Evolutionary conservation across 192 early-diverging fungal genomes (phyloP).

Genomic region (Backusella australiensis): DNA sequence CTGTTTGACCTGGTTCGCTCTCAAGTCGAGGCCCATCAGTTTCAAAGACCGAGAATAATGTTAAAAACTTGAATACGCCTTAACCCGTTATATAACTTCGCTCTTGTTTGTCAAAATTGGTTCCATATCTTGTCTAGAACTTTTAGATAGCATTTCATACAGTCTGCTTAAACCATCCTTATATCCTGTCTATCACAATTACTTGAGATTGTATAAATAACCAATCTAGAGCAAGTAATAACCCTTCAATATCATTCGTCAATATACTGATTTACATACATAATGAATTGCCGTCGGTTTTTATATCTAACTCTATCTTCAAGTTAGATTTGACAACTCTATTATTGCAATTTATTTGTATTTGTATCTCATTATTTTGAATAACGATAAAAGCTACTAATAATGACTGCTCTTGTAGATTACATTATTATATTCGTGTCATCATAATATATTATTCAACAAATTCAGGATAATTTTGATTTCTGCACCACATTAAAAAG

Average conservation of each 20-base stretch:
- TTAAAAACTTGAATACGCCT: neutral
- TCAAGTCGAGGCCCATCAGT: neutral
- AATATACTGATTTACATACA: neutral
- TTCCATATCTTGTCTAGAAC: neutral
- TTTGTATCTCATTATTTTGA: neutral
- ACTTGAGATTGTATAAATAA: neutral
- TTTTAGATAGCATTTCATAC: neutral
- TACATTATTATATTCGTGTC: neutral
- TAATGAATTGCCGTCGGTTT: neutral
- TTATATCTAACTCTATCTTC: neutral
- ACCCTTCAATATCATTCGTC: neutral
- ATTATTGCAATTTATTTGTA: neutral
- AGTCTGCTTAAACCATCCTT: neutral
- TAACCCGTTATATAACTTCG: neutral
- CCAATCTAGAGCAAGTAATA: neutral
- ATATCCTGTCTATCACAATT: neutral
- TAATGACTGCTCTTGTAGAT: neutral
- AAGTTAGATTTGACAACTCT: neutral
- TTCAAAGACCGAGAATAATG: neutral
- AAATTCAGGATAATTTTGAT: neutral
- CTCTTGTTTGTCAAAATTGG: neutral
- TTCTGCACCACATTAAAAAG: constrained; percentile 6
- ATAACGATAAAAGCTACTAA: neutral
- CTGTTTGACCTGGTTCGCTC: neutral
- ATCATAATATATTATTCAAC: neutral